These are phyloP conservation scores for Funneliformis mosseae DNA, from an alignment of 192 early-diverging fungal genomes.

Conservation along the genomic window DNA sequence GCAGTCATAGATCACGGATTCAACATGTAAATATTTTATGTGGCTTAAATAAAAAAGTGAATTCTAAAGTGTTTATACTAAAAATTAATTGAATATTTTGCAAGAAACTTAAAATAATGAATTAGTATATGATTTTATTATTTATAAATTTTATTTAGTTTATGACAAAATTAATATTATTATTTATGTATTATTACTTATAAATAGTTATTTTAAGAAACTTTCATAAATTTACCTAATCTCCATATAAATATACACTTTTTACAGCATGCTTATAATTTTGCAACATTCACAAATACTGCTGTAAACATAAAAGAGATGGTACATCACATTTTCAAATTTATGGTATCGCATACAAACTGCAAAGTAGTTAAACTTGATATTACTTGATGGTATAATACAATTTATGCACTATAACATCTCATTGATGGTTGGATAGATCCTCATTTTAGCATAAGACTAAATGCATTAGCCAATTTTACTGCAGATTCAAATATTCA, in stretches of 20 bases:
- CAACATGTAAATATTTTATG: background rate
- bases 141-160: too few relatives aligned
- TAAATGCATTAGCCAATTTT: background rate
- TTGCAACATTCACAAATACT: background rate
- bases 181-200: too few relatives aligned
- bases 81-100: too few relatives aligned
- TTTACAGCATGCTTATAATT: too few relatives aligned
- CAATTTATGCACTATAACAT: background rate
- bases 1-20: too few relatives aligned
- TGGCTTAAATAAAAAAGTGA: too few relatives aligned
- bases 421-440: background rate
- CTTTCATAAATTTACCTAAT: background rate
- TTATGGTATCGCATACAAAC: slow-evolving; percentile 2
- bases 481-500: background rate
- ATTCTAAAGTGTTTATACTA: too few relatives aligned
- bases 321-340: background rate
- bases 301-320: background rate
- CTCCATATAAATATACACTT: too few relatives aligned
- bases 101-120: too few relatives aligned
- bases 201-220: background rate
- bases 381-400: background rate
- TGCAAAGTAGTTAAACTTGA: slow-evolving; percentile 7
- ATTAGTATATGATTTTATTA: too few relatives aligned
- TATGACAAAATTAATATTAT: too few relatives aligned
- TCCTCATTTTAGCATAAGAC: background rate